Base-by-base conservation (phyloP, 1,284 basidiomycete genomes). In the Earliella scabrosa region DNA sequence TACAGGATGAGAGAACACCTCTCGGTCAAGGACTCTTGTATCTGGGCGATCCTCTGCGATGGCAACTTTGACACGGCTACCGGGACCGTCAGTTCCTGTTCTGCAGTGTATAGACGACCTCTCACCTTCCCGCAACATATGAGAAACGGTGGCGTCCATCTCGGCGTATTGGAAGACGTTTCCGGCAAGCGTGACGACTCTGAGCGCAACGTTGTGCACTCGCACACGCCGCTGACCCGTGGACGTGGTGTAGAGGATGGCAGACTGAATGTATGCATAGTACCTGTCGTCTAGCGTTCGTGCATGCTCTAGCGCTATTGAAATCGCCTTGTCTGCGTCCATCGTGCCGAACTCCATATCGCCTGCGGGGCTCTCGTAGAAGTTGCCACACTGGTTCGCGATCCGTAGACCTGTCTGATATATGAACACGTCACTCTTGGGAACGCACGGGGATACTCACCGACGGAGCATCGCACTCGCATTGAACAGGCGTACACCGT, bases 81-180 rank as follows among this genome's bases (percentile, higher is more conserved):
- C 49, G 52, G 10, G 34, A 54, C 44, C 16, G 57, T 27, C 50
- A 46, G 54, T 20, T 56, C 9, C 24, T 10, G 2, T 20, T 24
- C 27, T 13, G 16, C 26, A 14, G 18, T 14, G 23, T 23, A 35
- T 26, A 9, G 36, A 44, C 14, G 55, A 67, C 14, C 8, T 68
- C 80, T 68, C 57, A 94, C 95, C 88, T 72, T 93, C 87, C 67
- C 96, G 93, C 34, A 88, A 77, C 60, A 94, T 74, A 69, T 90
- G 80, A 29, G 86, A 82, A 10, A 97, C 81, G 0, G 89, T 85
- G 2, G 91, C 84, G 65, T 99, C 97, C 77, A 96, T 82, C 73
- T 99, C 97, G 23, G 95, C 95, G 71, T 82, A 93, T 50, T 92
- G 85, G 78, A 97, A 99, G 5, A 99, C 88, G 68, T 93, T 97